These are phyloP conservation scores for Petrea volubilis DNA, from an alignment of 257 asterid genomes.

Conservation along the genomic window DNA sequence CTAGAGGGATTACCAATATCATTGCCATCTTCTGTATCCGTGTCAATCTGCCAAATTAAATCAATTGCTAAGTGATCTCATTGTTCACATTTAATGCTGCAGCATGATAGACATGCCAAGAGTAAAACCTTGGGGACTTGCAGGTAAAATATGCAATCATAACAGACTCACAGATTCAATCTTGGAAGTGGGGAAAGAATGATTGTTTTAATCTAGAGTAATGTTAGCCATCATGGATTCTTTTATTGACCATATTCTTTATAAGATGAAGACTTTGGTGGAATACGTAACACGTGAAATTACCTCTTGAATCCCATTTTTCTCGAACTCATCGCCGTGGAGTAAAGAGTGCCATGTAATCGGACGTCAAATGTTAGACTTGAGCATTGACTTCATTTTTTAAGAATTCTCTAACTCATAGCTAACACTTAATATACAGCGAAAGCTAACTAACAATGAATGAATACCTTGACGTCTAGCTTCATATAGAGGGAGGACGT, in stretches of 20 bases:
- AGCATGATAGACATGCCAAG: too few species aligned
- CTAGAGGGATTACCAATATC: slow-evolving; percentile 34
- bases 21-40: slow-evolving; percentile 88
- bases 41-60: slow-evolving; percentile 85
- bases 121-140: too few species aligned
- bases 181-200: neutral
- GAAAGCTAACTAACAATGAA: slow-evolving; percentile 18
- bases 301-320: slow-evolving; percentile 93
- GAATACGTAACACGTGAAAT: slow-evolving; percentile 27
- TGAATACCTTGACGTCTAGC: slow-evolving; percentile 81
- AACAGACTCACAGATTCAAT: neutral
- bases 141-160: slow-evolving; percentile 7
- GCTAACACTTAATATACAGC: slow-evolving; percentile 3
- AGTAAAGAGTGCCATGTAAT: slow-evolving; percentile 64
- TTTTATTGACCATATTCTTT: slow-evolving; percentile 17
- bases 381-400: slow-evolving; percentile 17
- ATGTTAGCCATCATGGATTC: neutral
- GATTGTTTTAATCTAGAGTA: neutral
- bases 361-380: slow-evolving; percentile 23
- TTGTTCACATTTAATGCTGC: neutral
- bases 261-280: slow-evolving; percentile 6
- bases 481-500: slow-evolving; percentile 81
- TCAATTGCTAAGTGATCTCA: slow-evolving; percentile 10
- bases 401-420: neutral
- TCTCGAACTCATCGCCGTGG: slow-evolving; percentile 84